phyloP scores from a whole-genome alignment of 805 yeast species.

The Candida ortonii region DNA sequence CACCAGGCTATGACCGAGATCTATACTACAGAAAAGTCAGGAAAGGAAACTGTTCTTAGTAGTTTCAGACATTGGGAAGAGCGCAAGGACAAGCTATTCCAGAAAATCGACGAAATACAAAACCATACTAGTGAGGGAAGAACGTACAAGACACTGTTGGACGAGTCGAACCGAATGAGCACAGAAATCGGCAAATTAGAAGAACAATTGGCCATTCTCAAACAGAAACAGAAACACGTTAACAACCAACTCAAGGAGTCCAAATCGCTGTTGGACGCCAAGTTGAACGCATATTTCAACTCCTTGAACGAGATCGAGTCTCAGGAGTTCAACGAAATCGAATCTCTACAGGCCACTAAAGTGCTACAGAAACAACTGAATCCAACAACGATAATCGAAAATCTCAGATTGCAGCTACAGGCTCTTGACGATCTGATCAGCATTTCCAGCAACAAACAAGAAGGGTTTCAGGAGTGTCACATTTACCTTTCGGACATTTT shows the following conservation, averaged over 20 bases:
- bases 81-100: constrained; percentile 34
- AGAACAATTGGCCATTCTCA: constrained; percentile 31
- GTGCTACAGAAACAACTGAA: constrained; percentile 14
- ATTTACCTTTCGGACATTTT: constrained; percentile 28
- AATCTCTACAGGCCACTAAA: constrained; percentile 10
- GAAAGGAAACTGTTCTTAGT: constrained; percentile 27
- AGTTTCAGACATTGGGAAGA: constrained; percentile 41
- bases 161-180: constrained; percentile 34
- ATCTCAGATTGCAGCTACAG: constrained; percentile 24
- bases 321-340: constrained; percentile 21
- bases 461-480: constrained; percentile 22
- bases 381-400: constrained; percentile 20
- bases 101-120: constrained; percentile 38
- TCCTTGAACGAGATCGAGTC: constrained; percentile 25
- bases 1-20: constrained; percentile 46
- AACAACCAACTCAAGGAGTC: constrained; percentile 42
- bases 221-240: constrained; percentile 34
- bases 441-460: constrained; percentile 17
- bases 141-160: constrained; percentile 36
- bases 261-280: constrained; percentile 49
- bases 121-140: constrained; percentile 41
- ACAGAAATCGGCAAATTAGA: constrained; percentile 40
- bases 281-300: constrained; percentile 43
- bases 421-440: constrained; percentile 26
- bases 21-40: constrained; percentile 37